phyloP scores from a whole-genome alignment of 768 basidiomycete genomes.

The Pisolithus tinctorius region DNA sequence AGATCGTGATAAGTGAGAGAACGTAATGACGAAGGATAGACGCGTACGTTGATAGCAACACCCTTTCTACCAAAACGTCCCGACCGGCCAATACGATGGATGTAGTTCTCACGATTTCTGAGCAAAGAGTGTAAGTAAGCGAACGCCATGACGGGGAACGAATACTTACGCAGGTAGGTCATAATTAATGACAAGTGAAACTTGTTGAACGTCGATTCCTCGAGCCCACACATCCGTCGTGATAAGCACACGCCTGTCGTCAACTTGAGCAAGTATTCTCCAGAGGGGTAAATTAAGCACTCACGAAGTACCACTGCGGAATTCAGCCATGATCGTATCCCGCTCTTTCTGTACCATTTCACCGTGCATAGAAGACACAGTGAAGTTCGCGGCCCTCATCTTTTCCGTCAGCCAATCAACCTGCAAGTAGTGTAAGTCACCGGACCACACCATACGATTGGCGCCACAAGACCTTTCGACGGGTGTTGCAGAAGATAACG shows the following conservation, averaged over 20 bases:
- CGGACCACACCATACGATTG: neutral
- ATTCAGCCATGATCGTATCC: constrained; percentile 95
- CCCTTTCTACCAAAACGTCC: constrained; percentile 99
- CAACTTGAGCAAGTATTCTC: neutral
- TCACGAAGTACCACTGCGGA: constrained; percentile 87
- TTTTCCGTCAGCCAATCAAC: constrained; percentile 99
- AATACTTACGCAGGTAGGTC: constrained; percentile 83
- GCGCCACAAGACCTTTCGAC: constrained; percentile 66
- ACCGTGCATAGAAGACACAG: constrained; percentile 93
- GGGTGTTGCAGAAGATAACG: constrained; percentile 98
- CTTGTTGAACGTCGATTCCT: constrained; percentile 97
- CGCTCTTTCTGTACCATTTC: constrained; percentile 96
- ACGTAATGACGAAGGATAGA: constrained; percentile 4
- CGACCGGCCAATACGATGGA: constrained; percentile 98
- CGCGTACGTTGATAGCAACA: constrained; percentile 94
- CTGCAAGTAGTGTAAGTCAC: constrained; percentile 32
- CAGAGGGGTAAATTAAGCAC: constrained; percentile 23
- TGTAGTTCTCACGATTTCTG: constrained; percentile 98
- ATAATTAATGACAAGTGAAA: constrained; percentile 95
- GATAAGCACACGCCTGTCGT: constrained; percentile 77
- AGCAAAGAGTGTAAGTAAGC: constrained; percentile 2
- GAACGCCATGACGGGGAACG: constrained; percentile 11
- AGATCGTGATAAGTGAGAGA: constrained; percentile 14
- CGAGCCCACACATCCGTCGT: constrained; percentile 97
- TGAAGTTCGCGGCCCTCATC: constrained; percentile 98